phyloP scores from a whole-genome alignment of 805 yeast species.

The Teunomyces cretensis region DNA sequence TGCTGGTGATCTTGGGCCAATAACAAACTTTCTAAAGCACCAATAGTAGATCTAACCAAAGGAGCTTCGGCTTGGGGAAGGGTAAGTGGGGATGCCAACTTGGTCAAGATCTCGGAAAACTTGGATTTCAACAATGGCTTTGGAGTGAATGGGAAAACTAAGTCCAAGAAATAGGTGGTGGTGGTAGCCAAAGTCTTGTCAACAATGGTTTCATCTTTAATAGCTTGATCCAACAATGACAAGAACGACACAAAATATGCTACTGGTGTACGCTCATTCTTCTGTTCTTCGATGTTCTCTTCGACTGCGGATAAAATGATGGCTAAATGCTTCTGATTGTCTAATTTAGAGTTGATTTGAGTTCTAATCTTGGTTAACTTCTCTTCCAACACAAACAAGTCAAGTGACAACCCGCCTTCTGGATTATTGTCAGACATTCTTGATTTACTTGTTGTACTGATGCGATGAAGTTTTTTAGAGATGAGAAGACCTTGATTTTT shows the following conservation, averaged over 20 bases:
- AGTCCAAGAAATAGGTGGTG: slow-evolving; percentile 77
- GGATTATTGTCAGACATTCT: slow-evolving; percentile 34
- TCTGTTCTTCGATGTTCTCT: slow-evolving; percentile 73
- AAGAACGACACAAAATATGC: slow-evolving; percentile 85
- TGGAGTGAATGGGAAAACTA: slow-evolving; percentile 74
- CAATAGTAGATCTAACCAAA: slow-evolving; percentile 76
- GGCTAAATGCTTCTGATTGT: slow-evolving; percentile 84
- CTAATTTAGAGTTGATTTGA: slow-evolving; percentile 76
- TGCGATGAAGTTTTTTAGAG: slow-evolving; percentile 5
- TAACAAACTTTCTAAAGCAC: slow-evolving; percentile 77
- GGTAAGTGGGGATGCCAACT: slow-evolving; percentile 78
- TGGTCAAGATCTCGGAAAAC: slow-evolving; percentile 74
- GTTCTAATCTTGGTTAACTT: slow-evolving; percentile 66
- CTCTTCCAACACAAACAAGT: slow-evolving; percentile 54
- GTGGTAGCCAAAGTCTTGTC: slow-evolving; percentile 70
- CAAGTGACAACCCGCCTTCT: slow-evolving; percentile 36
- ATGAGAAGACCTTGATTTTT: slow-evolving; percentile 1
- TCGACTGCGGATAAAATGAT: slow-evolving; percentile 85
- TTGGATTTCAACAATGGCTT: slow-evolving; percentile 66
- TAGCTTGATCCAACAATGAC: slow-evolving; percentile 75
- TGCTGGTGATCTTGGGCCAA: slow-evolving; percentile 76
- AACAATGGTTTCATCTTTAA: slow-evolving; percentile 46
- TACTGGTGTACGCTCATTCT: slow-evolving; percentile 61
- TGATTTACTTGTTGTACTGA: background rate
- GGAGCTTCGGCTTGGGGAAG: slow-evolving; percentile 74